Evolutionary conservation across 2,329 filamentous ascomycete species (phyloP), one percentile per base, ranked within the genome.

Genomic region (Thielaviopsis populi): DNA sequence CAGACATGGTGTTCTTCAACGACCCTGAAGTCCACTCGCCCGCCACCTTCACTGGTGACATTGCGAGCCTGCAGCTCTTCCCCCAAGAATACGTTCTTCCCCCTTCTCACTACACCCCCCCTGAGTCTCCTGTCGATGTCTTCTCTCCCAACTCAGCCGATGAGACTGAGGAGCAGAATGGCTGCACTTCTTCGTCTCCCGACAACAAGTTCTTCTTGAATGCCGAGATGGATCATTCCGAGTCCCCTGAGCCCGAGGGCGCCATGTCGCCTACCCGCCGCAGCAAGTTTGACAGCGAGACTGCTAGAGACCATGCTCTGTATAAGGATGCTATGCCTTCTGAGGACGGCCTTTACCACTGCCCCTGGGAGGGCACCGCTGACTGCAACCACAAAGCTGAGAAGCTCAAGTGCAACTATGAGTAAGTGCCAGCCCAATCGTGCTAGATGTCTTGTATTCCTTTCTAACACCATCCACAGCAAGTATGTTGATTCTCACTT

Each of bases 381-480:
- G 78, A 73, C 71, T 97, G 92, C 82, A 88, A 83, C 74, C 92
- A 96, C 83, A 88, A 89, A 77, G 84, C 91, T 48, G 94, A 95
- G 72, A 94, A 95, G 78, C 88, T 97, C 70, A 96, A 96, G 83
- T 96, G 92, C 85, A 95, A 96, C 77, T 97, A 96, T 73, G 91
- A 96, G 91, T 95, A 86, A 83, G 89, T 77, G 27, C 17, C 19
- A 40, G 22, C 22, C 19, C 30, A 2, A n/a, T 27, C n/a, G 3
- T 17, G 8, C 24, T 33, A 41, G 10, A 6, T 27, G 8, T 13
- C 3, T 37, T 54, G 10, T 46, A 7, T 11, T 58, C 22, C 11
- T 17, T 59, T 22, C 64, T 65, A 59, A 64, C 37, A 33, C 13
- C 3, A 11, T 50, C 48, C 61, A 59, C 73, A 96, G 91, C 82